phyloP scores from a whole-genome alignment of 176 grass and related monocot species.

The Rhynchospora pubera region DNA sequence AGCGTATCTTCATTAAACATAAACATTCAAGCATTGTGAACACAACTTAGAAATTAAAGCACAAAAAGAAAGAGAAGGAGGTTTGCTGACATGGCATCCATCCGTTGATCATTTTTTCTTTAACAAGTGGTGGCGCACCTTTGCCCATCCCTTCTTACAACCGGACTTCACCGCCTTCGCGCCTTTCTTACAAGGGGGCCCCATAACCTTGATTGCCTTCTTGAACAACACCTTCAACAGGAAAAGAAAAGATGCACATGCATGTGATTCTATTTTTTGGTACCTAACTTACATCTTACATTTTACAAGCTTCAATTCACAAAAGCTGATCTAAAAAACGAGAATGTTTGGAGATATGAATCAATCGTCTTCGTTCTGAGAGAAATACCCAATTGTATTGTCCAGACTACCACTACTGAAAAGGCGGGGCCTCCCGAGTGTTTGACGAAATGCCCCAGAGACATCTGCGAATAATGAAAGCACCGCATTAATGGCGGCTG shows the following conservation, averaged over 20 bases:
- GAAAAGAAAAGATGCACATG: not conserved
- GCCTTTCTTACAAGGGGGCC: constrained; percentile 33
- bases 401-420: too few species aligned
- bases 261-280: not conserved
- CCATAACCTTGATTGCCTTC: constrained; percentile 29
- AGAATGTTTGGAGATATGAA: too few species aligned
- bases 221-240: not conserved
- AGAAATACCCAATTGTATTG: too few species aligned
- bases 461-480: too few species aligned
- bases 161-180: constrained; percentile 13
- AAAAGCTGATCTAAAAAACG: not conserved
- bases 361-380: too few species aligned
- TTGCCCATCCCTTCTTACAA: constrained; percentile 39
- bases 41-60: not conserved
- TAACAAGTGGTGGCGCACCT: constrained; percentile 25
- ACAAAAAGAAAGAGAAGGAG: not conserved
- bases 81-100: not conserved
- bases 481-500: too few species aligned
- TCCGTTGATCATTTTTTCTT: constrained; percentile 15
- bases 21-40: not conserved
- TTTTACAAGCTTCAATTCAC: not conserved
- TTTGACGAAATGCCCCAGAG: too few species aligned
- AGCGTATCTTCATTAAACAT: not conserved
- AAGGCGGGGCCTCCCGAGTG: too few species aligned
- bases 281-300: constrained; percentile 3